These are phyloP conservation scores for Polysphondylium violaceum DNA, from an alignment of 78 protist genomes.

Conservation along the genomic window DNA sequence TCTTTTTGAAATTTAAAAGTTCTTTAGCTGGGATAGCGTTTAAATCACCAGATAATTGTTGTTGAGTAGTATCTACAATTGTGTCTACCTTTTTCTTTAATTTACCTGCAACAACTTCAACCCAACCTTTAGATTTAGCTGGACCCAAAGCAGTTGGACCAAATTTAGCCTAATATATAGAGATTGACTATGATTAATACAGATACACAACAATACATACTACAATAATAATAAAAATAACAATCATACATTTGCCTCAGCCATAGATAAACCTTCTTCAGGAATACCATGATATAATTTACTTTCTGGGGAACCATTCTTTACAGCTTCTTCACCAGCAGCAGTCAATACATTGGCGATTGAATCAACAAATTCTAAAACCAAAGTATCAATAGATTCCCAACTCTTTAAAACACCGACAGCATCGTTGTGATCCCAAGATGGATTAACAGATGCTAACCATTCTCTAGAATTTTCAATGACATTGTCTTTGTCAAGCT, in stretches of 20 bases:
- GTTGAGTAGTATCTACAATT: conserved; percentile 26
- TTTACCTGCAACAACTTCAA: conserved; percentile 41
- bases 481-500: conserved; percentile 9
- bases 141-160: conserved; percentile 74
- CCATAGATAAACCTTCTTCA: conserved; percentile 33
- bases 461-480: conserved; percentile 56
- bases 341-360: conserved; percentile 9
- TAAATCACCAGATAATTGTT: conserved; percentile 4
- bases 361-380: conserved; percentile 23
- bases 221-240: too few species aligned
- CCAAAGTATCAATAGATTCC: conserved; percentile 47
- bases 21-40: not conserved
- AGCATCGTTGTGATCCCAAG: conserved; percentile 47
- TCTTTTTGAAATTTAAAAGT: not conserved
- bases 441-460: not conserved
- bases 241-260: conserved; percentile 45
- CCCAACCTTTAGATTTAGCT: conserved; percentile 56
- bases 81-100: conserved; percentile 18
- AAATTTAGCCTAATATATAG: conserved; percentile 16
- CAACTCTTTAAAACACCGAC: conserved; percentile 64
- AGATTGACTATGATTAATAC: too few species aligned
- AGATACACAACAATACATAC: not conserved
- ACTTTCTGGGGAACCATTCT: conserved; percentile 78
- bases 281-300: conserved; percentile 11
- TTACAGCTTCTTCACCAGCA: conserved; percentile 25